Evolutionary conservation across 2,329 filamentous ascomycete species (phyloP), one percentile per base, ranked within the genome.

Genomic region (Colletotrichum sp.): DNA sequence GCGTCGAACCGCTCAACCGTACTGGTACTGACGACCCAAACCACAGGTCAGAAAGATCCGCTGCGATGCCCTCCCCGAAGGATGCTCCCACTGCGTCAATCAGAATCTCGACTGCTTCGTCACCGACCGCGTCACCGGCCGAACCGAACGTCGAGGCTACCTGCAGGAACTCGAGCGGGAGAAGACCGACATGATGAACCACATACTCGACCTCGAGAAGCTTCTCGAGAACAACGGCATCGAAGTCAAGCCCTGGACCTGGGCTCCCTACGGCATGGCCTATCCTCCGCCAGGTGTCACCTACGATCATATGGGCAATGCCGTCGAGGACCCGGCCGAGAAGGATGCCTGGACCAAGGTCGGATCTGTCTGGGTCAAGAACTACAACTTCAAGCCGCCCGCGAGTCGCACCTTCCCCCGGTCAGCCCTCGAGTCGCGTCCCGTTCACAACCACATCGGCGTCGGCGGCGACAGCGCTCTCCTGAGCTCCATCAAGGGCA

Each of bases 41-140:
- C 63, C 33, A 15, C 18, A 95, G 93, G 88, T 95, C 72, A 91
- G 95, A 78, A 98, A 98, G 84, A 97, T 97, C 79, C 91, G 94
- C 80, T 97, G 95, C 87, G 95, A 97, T 85, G 93, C 92, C 68
- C 87, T 93, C 54, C 91, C 93, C 36, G 93, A 94, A 77, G 95
- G 94, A 76, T 98, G 95, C 84, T 94, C 94, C 75, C 93, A 94
- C 78, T 98, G 95, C 85, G 86, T 91, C 78, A 92, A 93, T 82
- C 93, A 94, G 81, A 92, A 91, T 76, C 91, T 93, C 78, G 90
- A 94, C 80, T 98, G 95, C 84, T 93, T 91, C 84, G 95, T 95
- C 68, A 98, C 95, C 72, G 95, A 98, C 82, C 92, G 95, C 78
- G 95, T 97, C 80, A 96, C 94, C 5, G 94, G 95, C 72, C 92